Base-by-base conservation (phyloP, 2,329 filamentous ascomycete genomes). In the Knufia petricola region DNA sequence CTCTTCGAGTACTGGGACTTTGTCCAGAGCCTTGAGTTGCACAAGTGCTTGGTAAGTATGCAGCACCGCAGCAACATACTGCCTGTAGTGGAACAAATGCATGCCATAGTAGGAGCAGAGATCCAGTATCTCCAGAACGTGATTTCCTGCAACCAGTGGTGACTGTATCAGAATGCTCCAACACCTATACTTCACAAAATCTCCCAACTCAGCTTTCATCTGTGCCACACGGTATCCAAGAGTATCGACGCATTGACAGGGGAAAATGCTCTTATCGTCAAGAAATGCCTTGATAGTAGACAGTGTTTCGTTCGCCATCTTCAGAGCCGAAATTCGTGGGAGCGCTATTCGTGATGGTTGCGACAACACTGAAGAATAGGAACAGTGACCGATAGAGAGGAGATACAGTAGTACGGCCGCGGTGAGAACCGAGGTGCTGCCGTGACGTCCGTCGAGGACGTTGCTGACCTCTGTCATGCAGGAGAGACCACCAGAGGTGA, bases 151-250 rank as follows among this genome's bases (percentile, higher is more conserved):
- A 9, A 61, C 55, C 55, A 58, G 61, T 2, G 60, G 59, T 3
- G 59, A 58, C 37, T 61, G 59, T 38, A 62, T 61, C 41, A 59
- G 56, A 12, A 60, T 40, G 41, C 59, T 58, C 50, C 60, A 62
- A 39, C 55, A 54, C 24, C 55, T 58, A 31, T 55, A 47, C 12
- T 50, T 49, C 10, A 54, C 46, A 49, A 59, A 62, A 2, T 44
- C 24, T 10, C 51, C 40, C 12, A 62, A 34, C n/a, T 61, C 56
- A 6, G 13, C 21, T 19, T 55, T 50, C 23, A 61, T 37, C 9
- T 57, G 56, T 23, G 55, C 53, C 26, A 62, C 43, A 17, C 61
- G 58, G 23, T 54, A 60, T 4, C 57, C 59, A 21, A 61, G 49
- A 12, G 60, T 61, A 17, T 58, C 52, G 12, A 51, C 38, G 44